Base-by-base conservation (phyloP, 2,329 filamentous ascomycete genomes). In the Xylaria sp. region DNA sequence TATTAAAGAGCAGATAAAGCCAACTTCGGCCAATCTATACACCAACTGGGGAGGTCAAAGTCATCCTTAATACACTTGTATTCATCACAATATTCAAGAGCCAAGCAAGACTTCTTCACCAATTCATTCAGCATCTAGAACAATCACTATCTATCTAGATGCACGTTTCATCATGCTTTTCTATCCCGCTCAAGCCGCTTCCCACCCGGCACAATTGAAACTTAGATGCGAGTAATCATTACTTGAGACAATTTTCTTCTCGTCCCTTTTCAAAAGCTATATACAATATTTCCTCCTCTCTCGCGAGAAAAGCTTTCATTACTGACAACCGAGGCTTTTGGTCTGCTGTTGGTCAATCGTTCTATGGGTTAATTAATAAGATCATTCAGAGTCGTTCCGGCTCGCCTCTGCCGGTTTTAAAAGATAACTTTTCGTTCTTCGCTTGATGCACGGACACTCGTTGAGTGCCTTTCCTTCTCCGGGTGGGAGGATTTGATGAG, bases 331-430 rank as follows among this genome's bases (percentile, higher is more conserved):
- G 34, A 66, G 34, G 48, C 56, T 58, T 65, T 37, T 62, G 50
- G 67, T 61, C 56, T 55, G 41, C 60, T 61, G 50, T 63, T 63
- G 28, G 63, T 44, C 50, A 34, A 46, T 66, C 50, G 34, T 52
- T 66, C 63, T 69, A 64, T 60, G 48, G 20, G 63, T 60, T 69
- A 63, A 67, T 37, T 67, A 61, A 58, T 55, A 65, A 46, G 7
- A 52, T 61, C 56, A 18, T 67, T 65, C 64, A 44, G 56, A 58
- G 25, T 64, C 44, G 50, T 61, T 34, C 37, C 39, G 63, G 48
- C 63, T 28, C 31, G 55, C 48, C 63, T 50, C 63, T 69, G 63
- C 63, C 23, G 48, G 59, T 56, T 56, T 25, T 23, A 12, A 48
- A 37, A 37, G 41, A 46, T 15, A n/a, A 20, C 31, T 55, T 55